These are phyloP conservation scores for Pseudogymnoascus pannorum DNA, from an alignment of 2,329 filamentous ascomycete species.

Conservation along the genomic window DNA sequence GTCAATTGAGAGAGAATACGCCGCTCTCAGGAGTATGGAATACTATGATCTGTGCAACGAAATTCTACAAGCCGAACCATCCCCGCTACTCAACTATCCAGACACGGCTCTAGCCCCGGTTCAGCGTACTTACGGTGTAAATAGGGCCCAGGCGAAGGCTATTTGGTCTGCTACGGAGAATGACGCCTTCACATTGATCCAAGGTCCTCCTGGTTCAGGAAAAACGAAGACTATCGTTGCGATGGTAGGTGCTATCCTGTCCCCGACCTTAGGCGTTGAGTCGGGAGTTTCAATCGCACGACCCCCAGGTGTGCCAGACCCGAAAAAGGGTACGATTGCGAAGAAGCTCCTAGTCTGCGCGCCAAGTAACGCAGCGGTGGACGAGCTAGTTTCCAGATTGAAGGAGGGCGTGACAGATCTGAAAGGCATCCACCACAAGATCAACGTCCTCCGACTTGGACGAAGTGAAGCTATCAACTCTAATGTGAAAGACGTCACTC, in stretches of 20 bases:
- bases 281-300: constrained; percentile 39
- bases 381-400: constrained; percentile 88
- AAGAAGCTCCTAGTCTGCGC: constrained; percentile 95
- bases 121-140: constrained; percentile 73
- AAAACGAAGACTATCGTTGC: constrained; percentile 98
- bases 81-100: constrained; percentile 74
- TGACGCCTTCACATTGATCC: constrained; percentile 92
- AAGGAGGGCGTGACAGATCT: constrained; percentile 78
- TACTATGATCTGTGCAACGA: constrained; percentile 96
- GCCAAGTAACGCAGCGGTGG: constrained; percentile 96
- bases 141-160: constrained; percentile 81
- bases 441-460: constrained; percentile 85
- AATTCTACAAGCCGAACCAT: constrained; percentile 81
- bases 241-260: constrained; percentile 83
- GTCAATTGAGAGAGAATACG: constrained; percentile 91
- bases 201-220: constrained; percentile 90
- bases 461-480: constrained; percentile 87
- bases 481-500: constrained; percentile 80
- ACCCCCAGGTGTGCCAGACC: constrained; percentile 28
- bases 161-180: constrained; percentile 90
- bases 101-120: constrained; percentile 63
- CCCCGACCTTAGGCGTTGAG: constrained; percentile 41
- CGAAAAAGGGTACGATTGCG: constrained; percentile 31
- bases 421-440: constrained; percentile 62
- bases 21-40: constrained; percentile 79